Percentiles rank a stretch among this genome's conserved stretches.
Evolutionary conservation across 371 early-diverging fungal genomes (phyloP).

Genomic region (Zychaea mexicana): DNA sequence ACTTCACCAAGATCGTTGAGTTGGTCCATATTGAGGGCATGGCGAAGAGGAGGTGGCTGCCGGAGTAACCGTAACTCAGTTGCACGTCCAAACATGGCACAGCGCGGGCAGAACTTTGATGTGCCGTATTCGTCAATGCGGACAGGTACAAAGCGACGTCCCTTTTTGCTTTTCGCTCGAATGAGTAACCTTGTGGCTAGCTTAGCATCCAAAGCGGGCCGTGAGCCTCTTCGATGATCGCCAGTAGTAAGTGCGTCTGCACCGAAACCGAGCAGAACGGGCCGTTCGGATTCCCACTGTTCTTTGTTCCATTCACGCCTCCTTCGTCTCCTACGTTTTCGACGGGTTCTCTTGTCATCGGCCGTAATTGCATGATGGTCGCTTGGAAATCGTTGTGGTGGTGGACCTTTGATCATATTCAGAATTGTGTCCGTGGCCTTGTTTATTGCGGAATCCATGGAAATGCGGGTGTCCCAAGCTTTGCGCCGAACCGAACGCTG

Average conservation of each 20-base stretch:
- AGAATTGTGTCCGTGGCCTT: neutral
- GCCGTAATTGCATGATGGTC: too few species aligned
- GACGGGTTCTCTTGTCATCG: neutral
- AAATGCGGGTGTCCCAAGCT: neutral
- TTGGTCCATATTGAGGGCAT: neutral
- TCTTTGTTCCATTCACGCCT: neutral
- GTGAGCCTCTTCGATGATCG: neutral
- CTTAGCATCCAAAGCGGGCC: neutral
- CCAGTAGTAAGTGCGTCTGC: neutral
- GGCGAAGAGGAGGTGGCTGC: neutral
- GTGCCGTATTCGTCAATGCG: neutral
- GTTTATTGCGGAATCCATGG: neutral
- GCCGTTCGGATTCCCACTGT: neutral
- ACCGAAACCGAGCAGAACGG: neutral
- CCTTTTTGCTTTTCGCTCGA: neutral
- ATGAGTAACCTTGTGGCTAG: neutral
- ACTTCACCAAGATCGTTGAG: neutral
- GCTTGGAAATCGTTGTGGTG: too few species aligned
- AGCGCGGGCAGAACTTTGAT: neutral
- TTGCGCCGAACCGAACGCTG: neutral
- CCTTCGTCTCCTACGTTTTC: neutral
- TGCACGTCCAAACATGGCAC: neutral
- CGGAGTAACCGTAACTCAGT: neutral
- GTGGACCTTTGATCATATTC: neutral
- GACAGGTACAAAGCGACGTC: neutral